These are phyloP conservation scores for Xylariaceae sp. DNA, from an alignment of 2,329 filamentous ascomycete species.

Conservation along the genomic window DNA sequence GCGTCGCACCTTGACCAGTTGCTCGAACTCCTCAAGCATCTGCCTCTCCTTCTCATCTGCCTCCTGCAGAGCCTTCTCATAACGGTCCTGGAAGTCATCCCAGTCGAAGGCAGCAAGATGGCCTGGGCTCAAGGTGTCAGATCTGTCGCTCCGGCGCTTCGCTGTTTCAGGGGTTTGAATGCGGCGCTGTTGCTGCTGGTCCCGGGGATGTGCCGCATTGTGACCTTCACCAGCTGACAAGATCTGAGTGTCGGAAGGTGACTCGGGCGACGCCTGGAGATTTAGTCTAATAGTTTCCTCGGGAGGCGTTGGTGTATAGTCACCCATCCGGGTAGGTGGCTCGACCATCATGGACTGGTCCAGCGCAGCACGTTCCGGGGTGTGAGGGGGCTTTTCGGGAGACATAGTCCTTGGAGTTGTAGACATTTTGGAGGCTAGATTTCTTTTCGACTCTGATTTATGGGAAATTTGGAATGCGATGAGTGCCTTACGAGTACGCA, in stretches of 20 bases:
- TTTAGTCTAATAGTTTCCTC: slow-evolving; percentile 25
- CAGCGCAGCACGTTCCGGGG: slow-evolving; percentile 19
- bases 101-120: slow-evolving; percentile 63
- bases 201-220: slow-evolving; percentile 13
- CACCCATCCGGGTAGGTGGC: slow-evolving; percentile 25
- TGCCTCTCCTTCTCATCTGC: slow-evolving; percentile 59
- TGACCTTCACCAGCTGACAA: slow-evolving; percentile 17
- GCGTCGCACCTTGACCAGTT: slow-evolving; percentile 55
- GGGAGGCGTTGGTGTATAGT: slow-evolving; percentile 18
- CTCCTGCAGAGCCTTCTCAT: slow-evolving; percentile 58
- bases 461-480: neutral
- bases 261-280: slow-evolving; percentile 16
- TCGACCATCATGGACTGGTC: slow-evolving; percentile 33
- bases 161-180: slow-evolving; percentile 35
- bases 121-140: slow-evolving; percentile 41
- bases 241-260: slow-evolving; percentile 21
- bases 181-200: slow-evolving; percentile 26
- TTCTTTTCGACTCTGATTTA: neutral
- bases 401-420: slow-evolving; percentile 27
- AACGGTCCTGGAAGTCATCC: slow-evolving; percentile 67
- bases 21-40: slow-evolving; percentile 61
- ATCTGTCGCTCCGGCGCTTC: slow-evolving; percentile 33
- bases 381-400: slow-evolving; percentile 20
- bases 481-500: neutral
- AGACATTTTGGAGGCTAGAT: slow-evolving; percentile 19